phyloP scores from a whole-genome alignment of 192 early-diverging fungal genomes.

The Dimargaris xerosporica region DNA sequence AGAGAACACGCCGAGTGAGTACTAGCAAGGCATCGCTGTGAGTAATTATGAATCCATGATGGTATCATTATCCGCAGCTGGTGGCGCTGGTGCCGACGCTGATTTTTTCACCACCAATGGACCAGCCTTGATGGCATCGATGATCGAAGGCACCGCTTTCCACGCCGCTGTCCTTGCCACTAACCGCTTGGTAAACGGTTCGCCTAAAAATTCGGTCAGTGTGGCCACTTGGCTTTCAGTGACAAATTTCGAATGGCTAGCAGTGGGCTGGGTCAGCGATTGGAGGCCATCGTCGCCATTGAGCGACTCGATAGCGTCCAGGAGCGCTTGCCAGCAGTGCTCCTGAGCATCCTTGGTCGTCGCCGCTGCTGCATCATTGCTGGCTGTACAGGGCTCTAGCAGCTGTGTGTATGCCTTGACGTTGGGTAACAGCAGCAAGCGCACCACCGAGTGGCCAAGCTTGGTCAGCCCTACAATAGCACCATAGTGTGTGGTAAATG shows the following conservation, averaged over 20 bases:
- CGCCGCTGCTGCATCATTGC: too few relatives aligned
- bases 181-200: background rate
- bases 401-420: constrained; percentile 45
- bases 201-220: background rate
- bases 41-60: too few relatives aligned
- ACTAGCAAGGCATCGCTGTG: too few relatives aligned
- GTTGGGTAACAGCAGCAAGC: constrained; percentile 59
- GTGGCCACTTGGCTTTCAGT: background rate
- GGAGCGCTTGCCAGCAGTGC: background rate
- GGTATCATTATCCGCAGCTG: too few relatives aligned
- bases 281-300: background rate
- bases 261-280: background rate
- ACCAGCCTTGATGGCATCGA: constrained; percentile 1
- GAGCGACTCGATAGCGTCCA: background rate
- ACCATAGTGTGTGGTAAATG: constrained; percentile 75
- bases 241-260: background rate
- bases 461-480: constrained; percentile 61
- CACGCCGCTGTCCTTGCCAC: background rate
- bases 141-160: background rate
- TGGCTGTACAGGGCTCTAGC: constrained; percentile 13
- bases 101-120: background rate
- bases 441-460: constrained; percentile 65
- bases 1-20: too few relatives aligned
- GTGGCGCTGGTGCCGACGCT: too few relatives aligned
- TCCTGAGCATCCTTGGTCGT: background rate